phyloP scores from a whole-genome alignment of 2,329 filamentous ascomycete species.

The Ascochyta viciae-villosae region DNA sequence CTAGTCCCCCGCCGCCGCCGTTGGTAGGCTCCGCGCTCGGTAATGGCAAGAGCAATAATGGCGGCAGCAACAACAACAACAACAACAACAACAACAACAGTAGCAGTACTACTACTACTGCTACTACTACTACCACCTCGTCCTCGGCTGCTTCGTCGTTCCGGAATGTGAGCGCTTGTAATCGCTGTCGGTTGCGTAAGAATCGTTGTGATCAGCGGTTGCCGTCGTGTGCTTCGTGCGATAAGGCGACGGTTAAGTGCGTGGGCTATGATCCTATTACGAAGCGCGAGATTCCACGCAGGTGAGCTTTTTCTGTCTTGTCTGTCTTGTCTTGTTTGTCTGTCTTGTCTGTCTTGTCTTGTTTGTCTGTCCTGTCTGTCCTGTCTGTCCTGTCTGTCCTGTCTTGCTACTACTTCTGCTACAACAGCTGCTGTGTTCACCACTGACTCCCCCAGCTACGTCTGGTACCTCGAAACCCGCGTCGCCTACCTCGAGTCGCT shows the following conservation, averaged over 20 bases:
- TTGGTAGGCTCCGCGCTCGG: background rate
- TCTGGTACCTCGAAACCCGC: constrained; percentile 90
- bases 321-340: too few species aligned
- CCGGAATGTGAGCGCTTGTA: constrained; percentile 82
- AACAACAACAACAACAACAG: background rate
- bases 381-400: too few species aligned
- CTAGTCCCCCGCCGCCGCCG: constrained; percentile 40
- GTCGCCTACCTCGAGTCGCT: constrained; percentile 83
- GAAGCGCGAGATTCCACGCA: constrained; percentile 91
- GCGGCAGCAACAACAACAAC: too few species aligned
- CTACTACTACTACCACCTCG: background rate
- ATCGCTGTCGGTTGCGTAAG: constrained; percentile 84
- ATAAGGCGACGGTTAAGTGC: constrained; percentile 89
- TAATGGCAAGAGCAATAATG: too few species aligned
- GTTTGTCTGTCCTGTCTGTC: too few species aligned
- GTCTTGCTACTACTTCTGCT: too few species aligned
- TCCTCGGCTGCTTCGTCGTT: constrained; percentile 41
- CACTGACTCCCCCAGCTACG: constrained; percentile 63
- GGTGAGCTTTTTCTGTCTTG: too few species aligned
- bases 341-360: too few species aligned
- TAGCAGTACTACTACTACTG: background rate
- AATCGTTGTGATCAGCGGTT: constrained; percentile 94
- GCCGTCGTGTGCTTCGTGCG: constrained; percentile 88
- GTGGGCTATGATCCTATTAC: constrained; percentile 97
- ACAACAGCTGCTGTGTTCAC: too few species aligned